phyloP scores from a whole-genome alignment of 192 early-diverging fungal species.

The Linnemannia exigua region DNA sequence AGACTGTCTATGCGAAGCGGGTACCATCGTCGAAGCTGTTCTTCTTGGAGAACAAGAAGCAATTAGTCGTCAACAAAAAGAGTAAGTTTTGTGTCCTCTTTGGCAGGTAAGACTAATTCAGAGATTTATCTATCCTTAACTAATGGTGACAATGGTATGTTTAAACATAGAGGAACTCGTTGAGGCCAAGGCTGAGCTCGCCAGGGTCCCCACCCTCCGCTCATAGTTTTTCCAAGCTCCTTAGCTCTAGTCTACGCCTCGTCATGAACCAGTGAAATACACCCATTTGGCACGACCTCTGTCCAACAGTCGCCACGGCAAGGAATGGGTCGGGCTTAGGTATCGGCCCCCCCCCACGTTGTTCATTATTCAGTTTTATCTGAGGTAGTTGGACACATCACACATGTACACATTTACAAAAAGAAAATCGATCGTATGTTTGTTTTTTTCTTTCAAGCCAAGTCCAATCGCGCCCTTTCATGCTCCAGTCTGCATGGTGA shows the following conservation, averaged over 20 bases:
- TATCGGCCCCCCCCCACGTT: background rate
- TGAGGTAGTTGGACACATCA: background rate
- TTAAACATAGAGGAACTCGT: constrained; percentile 21
- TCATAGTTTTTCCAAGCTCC: background rate
- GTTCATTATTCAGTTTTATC: background rate
- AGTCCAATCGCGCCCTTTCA: background rate
- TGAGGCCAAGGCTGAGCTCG: constrained; percentile 18
- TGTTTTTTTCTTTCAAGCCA: background rate
- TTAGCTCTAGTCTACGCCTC: background rate
- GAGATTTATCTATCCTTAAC: background rate
- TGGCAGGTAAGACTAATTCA: too few species aligned
- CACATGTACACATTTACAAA: background rate
- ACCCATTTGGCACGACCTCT: background rate
- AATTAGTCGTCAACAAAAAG: constrained; percentile 18
- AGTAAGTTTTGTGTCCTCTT: background rate
- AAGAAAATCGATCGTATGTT: background rate
- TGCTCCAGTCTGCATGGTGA: background rate
- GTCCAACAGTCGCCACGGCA: background rate
- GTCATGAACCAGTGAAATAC: background rate
- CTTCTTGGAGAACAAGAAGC: constrained; percentile 29
- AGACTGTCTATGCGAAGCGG: constrained; percentile 38
- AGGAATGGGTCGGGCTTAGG: background rate
- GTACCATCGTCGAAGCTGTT: constrained; percentile 45
- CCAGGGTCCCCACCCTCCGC: constrained; percentile 13
- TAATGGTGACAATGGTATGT: background rate